Conservation (phyloP, 768 basidiomycete species). For the Auricularia cornea region DNA sequence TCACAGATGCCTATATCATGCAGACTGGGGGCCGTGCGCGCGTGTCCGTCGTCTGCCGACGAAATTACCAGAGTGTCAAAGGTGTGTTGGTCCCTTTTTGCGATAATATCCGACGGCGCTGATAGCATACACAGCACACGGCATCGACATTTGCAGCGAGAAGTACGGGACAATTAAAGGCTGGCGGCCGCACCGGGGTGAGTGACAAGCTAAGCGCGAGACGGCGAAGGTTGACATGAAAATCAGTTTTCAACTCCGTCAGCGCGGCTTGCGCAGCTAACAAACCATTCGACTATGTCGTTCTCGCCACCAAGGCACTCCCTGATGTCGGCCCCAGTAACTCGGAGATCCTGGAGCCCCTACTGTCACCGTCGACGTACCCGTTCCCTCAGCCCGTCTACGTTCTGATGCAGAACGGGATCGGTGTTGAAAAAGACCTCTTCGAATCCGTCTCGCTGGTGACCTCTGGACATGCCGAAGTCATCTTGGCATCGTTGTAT, state of each 20-base stretch:
- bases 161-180: conserved; percentile 50
- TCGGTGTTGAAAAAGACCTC: conserved; percentile 60
- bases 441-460: conserved; percentile 42
- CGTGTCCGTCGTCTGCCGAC: conserved; percentile 65
- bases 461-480: conserved; percentile 36
- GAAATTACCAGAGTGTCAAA: conserved; percentile 53
- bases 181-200: conserved; percentile 61
- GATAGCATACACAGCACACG: conserved; percentile 31
- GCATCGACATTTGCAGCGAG: conserved; percentile 46
- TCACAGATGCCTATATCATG: conserved; percentile 46
- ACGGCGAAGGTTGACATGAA: conserved; percentile 1
- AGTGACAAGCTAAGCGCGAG: conserved; percentile 14
- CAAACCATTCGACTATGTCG: conserved; percentile 51
- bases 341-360: conserved; percentile 44
- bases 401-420: conserved; percentile 62
- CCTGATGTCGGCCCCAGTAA: conserved; percentile 52
- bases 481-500: conserved; percentile 48
- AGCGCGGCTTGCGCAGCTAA: conserved; percentile 44
- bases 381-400: conserved; percentile 51
- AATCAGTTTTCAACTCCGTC: conserved; percentile 49
- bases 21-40: conserved; percentile 48
- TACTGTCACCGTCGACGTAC: conserved; percentile 31
- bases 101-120: not conserved
- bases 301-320: conserved; percentile 62
- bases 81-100: conserved; percentile 24